Conservation (phyloP, 2,329 filamentous ascomycete genomes). For the Talaromyces sp. region DNA sequence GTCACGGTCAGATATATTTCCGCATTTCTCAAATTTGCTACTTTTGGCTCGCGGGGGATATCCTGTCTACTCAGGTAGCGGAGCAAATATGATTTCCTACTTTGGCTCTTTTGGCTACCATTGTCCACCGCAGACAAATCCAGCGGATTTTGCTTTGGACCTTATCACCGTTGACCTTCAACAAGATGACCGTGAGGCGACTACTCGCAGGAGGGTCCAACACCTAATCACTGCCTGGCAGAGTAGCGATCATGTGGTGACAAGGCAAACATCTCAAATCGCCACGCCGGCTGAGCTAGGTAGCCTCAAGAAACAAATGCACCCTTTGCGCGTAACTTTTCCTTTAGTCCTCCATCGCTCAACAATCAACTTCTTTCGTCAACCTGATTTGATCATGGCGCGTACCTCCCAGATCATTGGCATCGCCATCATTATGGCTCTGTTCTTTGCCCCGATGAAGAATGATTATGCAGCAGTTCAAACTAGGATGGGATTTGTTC, state of each 20-base stretch:
- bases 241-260: conserved; percentile 21
- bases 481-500: conserved; percentile 69
- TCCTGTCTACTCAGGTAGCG: conserved; percentile 65
- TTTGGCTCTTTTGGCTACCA: conserved; percentile 59
- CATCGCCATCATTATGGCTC: conserved; percentile 59
- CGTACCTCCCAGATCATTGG: conserved; percentile 66
- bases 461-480: conserved; percentile 69
- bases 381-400: conserved; percentile 62
- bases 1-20: conserved; percentile 69
- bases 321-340: conserved; percentile 61
- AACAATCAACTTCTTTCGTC: conserved; percentile 65
- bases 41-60: conserved; percentile 68
- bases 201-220: conserved; percentile 61
- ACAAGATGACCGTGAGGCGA: conserved; percentile 58
- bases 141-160: conserved; percentile 74
- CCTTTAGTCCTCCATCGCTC: conserved; percentile 67
- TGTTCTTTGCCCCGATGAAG: conserved; percentile 70
- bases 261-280: conserved; percentile 43
- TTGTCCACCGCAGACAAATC: conserved; percentile 69
- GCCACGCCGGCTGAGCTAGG: conserved; percentile 70
- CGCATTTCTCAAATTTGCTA: conserved; percentile 67
- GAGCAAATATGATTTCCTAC: conserved; percentile 62
- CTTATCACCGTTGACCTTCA: conserved; percentile 74
- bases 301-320: conserved; percentile 61
- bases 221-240: conserved; percentile 61